phyloP scores from a whole-genome alignment of 805 yeast genomes.

The Helenozyma baotianmanensis region DNA sequence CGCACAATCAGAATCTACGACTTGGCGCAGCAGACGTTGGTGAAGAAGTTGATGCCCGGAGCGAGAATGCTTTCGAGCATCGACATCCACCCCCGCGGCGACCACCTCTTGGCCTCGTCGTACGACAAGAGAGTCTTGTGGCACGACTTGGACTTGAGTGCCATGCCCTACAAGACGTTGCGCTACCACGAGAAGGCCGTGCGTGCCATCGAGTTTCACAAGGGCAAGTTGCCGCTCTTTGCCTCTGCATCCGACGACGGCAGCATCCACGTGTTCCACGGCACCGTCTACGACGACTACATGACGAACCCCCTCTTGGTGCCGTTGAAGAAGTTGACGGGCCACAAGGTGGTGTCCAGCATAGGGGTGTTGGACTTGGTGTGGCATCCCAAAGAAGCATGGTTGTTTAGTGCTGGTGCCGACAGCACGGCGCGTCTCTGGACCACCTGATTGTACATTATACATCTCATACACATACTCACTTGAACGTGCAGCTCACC shows the following conservation, averaged over 20 bases:
- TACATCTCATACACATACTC: background rate
- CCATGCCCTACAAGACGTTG: slow-evolving; percentile 90
- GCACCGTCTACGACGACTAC: slow-evolving; percentile 90
- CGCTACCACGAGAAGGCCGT: slow-evolving; percentile 95
- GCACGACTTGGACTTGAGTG: slow-evolving; percentile 90
- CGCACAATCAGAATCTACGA: slow-evolving; percentile 89
- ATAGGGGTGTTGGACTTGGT: slow-evolving; percentile 82
- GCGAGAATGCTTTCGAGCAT: slow-evolving; percentile 90
- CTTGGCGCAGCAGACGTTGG: slow-evolving; percentile 75
- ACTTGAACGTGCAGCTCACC: slow-evolving; percentile 11
- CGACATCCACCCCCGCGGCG: slow-evolving; percentile 96
- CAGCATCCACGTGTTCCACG: slow-evolving; percentile 88
- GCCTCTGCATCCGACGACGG: slow-evolving; percentile 97
- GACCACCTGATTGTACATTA: slow-evolving; percentile 58
- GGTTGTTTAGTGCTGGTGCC: slow-evolving; percentile 97
- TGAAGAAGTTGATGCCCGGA: slow-evolving; percentile 88
- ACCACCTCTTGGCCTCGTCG: slow-evolving; percentile 86
- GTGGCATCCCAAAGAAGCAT: slow-evolving; percentile 98
- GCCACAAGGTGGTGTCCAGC: slow-evolving; percentile 75
- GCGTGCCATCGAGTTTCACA: slow-evolving; percentile 82
- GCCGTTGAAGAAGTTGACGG: slow-evolving; percentile 89
- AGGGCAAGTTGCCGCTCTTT: slow-evolving; percentile 78
- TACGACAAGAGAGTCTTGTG: slow-evolving; percentile 93
- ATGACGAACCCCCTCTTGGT: slow-evolving; percentile 94
- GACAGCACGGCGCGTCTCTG: slow-evolving; percentile 94